Base-by-base conservation (phyloP, 352 stramenopile species). In the Phytopythium mirpurense region DNA sequence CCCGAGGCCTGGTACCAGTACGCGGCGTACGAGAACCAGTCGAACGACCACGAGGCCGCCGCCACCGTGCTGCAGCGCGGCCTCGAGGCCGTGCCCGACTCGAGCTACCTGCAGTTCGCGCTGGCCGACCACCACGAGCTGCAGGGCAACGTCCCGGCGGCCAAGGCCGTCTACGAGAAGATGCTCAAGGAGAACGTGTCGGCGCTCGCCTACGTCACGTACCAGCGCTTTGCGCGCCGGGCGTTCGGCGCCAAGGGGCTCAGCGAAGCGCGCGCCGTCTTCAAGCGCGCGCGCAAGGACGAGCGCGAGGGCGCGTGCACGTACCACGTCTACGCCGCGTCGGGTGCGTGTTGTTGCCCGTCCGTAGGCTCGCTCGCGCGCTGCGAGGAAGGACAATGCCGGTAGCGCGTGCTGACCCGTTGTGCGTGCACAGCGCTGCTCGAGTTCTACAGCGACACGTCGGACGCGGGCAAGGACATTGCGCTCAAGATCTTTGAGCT, bases 401-500 rank as follows among this genome's bases (percentile, higher is more conserved):
- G n/a, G n/a, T n/a, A n/a, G n/a, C n/a, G n/a, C n/a, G n/a, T n/a
- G n/a, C n/a, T n/a, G n/a, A n/a, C n/a, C 23, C 55, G 16, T 52
- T 14, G 19, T 47, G 41, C 12, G 10, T 11, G 14, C 31, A 9
- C 41, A 95, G 85, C 85, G 0, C 44, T 93, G 52, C 58, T 95
- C 26, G 83, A 95, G 62, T 95, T 93, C 59, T 90, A 93, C 60
- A 90, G 83, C 40, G 78, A 91, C 55, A 86, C 63, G n/a, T 90
- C 79, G 11, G 83, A 91, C 34, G 71, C 69, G 7, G 81, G 85
- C 27, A 90, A 90, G 59, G 81, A 93, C 46, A 90, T 95, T 58
- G 85, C 83, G 1, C 71, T 95, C 36, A 93, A 93, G 46, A 95
- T 95, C 48, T 95, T 95, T 44, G 83, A 95, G 63, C 55, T 95